Percentiles rank a stretch among this genome's conserved stretches.
phyloP scores from a whole-genome alignment of 176 grass and related monocot species.

The Aegilops sharonensis region DNA sequence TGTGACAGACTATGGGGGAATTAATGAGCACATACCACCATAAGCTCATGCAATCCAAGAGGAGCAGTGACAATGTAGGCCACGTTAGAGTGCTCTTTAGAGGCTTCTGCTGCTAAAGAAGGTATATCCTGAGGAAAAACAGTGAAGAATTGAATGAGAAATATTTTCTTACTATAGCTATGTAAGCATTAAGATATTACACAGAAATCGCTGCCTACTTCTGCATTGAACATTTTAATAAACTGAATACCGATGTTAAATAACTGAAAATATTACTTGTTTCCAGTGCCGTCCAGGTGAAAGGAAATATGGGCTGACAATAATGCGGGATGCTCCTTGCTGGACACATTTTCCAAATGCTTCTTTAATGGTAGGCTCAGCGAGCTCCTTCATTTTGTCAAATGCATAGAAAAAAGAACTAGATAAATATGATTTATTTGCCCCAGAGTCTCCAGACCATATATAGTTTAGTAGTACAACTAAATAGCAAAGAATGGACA shows the following conservation, averaged over 20 bases:
- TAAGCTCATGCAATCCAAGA: conserved; percentile 92
- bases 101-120: conserved; percentile 68
- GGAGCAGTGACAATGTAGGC: conserved; percentile 76
- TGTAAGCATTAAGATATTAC: background rate
- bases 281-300: conserved; percentile 91
- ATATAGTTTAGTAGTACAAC: background rate
- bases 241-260: background rate
- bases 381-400: conserved; percentile 67
- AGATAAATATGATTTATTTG: too few species aligned
- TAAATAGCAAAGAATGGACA: background rate
- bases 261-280: conserved; percentile 38
- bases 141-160: background rate
- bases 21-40: conserved; percentile 64
- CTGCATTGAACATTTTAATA: background rate
- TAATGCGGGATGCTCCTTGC: conserved; percentile 64
- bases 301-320: conserved; percentile 93
- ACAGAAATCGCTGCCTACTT: background rate
- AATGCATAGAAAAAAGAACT: background rate
- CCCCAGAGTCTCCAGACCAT: too few species aligned
- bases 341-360: conserved; percentile 82
- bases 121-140: conserved; percentile 75
- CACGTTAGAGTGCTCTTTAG: conserved; percentile 66
- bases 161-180: background rate
- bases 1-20: background rate
- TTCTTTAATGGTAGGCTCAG: conserved; percentile 75